Evolutionary conservation across 1,284 basidiomycete genomes (phyloP), one percentile per base, ranked within the genome.

Genomic region (Boletus nobilissimus): DNA sequence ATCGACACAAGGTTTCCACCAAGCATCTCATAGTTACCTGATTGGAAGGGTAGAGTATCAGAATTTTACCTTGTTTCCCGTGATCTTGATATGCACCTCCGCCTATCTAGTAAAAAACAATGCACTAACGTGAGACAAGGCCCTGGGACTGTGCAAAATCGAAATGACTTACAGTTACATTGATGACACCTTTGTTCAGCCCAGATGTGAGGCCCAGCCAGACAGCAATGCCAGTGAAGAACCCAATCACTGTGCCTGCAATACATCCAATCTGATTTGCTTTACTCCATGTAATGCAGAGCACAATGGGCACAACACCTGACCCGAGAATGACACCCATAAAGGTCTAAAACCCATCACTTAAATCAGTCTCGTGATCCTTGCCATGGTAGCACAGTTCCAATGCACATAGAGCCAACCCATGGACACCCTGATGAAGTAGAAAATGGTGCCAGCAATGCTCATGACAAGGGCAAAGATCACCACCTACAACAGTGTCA

Each of bases 1-100:
- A 99, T 96, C 1, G 96, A 94, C 2, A 95, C 94, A 24, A 98
- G 87, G 86, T 98, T 97, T 11, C 97, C 97, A 0, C 96, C 94
- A 29, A 98, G 89, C 94, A 95, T 95, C 82, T 94, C 93, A 69
- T 93, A 93, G 86, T 97, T 94, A 34, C 94, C 93, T 83, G 38
- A 88, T 89, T 63, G 54, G 22, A 43, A n/a, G n/a, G n/a, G n/a
- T n/a, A 57, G 70, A 63, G 43, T 36, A 38, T 80, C 57, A 78
- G 48, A 36, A 66, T 72, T 24, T 29, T 24, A 36, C 24, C 26
- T 43, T 14, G 19, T 67, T 8, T 5, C 29, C 51, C 48, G 29
- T 51, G 38, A 43, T 36, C 72, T 46, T 68, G 34, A 14, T 80
- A 22, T 84, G 75, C 71, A 90, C 89, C 90, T 82, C 90, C 90